These are phyloP conservation scores for Coemansia sp. DNA, from an alignment of 192 early-diverging fungal genomes.

Conservation along the genomic window DNA sequence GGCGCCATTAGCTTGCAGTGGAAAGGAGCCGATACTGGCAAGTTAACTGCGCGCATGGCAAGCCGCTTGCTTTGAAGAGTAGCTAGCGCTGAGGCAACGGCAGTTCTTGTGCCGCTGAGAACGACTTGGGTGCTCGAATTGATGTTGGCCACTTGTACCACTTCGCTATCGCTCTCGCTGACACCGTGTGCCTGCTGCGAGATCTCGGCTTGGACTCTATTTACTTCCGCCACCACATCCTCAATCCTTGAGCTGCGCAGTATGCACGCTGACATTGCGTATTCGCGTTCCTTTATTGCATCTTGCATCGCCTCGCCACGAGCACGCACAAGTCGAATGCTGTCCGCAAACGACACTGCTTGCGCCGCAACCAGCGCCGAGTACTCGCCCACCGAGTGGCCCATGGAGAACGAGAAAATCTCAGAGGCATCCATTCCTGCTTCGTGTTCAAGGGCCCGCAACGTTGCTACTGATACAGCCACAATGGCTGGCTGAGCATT, in stretches of 20 bases:
- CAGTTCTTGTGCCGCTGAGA: slow-evolving; percentile 80
- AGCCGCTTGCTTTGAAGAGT: slow-evolving; percentile 75
- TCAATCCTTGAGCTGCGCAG: slow-evolving; percentile 67
- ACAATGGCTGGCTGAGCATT: slow-evolving; percentile 94
- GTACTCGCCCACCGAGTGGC: slow-evolving; percentile 95
- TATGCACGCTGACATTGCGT: slow-evolving; percentile 87
- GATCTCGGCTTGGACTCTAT: slow-evolving; percentile 32
- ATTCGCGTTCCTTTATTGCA: slow-evolving; percentile 64
- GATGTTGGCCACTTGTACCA: slow-evolving; percentile 85
- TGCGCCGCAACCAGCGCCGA: slow-evolving; percentile 67
- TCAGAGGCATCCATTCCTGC: slow-evolving; percentile 71
- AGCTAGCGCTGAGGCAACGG: slow-evolving; percentile 79
- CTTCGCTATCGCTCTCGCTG: slow-evolving; percentile 37
- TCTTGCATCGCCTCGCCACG: slow-evolving; percentile 87
- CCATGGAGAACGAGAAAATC: slow-evolving; percentile 74
- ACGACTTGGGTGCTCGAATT: slow-evolving; percentile 83
- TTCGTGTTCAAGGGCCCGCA: slow-evolving; percentile 78
- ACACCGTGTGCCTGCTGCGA: neutral
- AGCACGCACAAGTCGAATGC: slow-evolving; percentile 76
- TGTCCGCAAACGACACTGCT: slow-evolving; percentile 67
- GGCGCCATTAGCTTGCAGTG: slow-evolving; percentile 90
- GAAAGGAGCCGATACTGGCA: slow-evolving; percentile 96
- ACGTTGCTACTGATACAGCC: slow-evolving; percentile 80
- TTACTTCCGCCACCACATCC: slow-evolving; percentile 57
- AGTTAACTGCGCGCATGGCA: slow-evolving; percentile 79